Evolutionary conservation across 2,329 filamentous ascomycete species (phyloP).

Genomic region (Chrysosphaeria jannelii): DNA sequence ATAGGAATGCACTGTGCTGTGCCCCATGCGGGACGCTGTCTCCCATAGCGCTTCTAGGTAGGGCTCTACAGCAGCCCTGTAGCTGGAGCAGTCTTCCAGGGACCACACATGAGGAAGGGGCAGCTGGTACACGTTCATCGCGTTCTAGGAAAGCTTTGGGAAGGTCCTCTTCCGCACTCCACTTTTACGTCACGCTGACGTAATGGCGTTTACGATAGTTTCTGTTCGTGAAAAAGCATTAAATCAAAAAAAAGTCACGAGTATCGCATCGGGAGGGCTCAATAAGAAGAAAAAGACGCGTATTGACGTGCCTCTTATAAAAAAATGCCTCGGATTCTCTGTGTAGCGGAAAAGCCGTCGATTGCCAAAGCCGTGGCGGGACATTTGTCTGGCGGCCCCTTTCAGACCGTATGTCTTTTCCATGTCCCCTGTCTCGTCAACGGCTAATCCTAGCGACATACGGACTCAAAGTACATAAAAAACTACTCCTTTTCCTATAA

Average conservation of each 20-base stretch:
- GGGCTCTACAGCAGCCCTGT: constrained; percentile 40
- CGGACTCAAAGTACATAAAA: constrained; percentile 53
- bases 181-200: no score
- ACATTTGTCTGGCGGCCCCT: constrained; percentile 53
- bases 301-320: no score
- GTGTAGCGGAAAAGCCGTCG: constrained; percentile 44
- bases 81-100: constrained; percentile 49
- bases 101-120: constrained; percentile 43
- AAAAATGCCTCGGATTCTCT: constrained; percentile 22
- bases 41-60: constrained; percentile 41
- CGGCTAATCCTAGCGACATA: constrained; percentile 37
- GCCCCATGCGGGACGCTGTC: no score
- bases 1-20: no score
- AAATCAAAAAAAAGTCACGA: no score
- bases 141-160: no score
- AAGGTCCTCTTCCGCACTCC: no score
- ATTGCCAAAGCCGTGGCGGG: constrained; percentile 83
- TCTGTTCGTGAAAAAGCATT: no score
- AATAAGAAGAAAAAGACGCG: no score
- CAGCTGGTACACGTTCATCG: no score
- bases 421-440: background rate
- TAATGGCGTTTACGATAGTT: no score
- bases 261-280: no score
- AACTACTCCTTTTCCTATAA: constrained; percentile 83
- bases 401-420: constrained; percentile 24